Base-by-base conservation (phyloP, 768 basidiomycete species). In the Termitomyces sp. region DNA sequence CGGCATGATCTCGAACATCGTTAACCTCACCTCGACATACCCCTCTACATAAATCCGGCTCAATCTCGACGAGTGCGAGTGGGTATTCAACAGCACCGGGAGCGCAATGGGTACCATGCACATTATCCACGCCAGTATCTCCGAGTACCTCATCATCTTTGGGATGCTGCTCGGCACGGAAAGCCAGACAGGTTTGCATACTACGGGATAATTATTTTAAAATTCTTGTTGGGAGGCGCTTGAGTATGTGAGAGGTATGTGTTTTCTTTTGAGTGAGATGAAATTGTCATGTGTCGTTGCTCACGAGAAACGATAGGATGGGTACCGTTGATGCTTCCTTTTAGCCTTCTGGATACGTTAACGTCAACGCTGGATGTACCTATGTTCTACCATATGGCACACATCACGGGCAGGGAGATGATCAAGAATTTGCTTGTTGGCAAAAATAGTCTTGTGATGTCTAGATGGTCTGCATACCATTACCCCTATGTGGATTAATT, bases 41-140 rank as follows among this genome's bases (percentile, higher is more conserved):
- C 85, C 91, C 0, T 66, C 81, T 47, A 76, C 77, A 32, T 61
- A 76, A 20, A 79, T 86, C 42, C 75, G n/a, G n/a, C n/a, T n/a
- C n/a, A n/a, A n/a, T n/a, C n/a, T n/a, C n/a, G n/a, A n/a, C n/a
- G 73, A 81, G 22, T 76, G 77, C 39, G 95, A 98, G 67, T 98
- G 96, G 96, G 84, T 97, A 26, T 91, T 96, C 74, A 98, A 87
- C 78, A 98, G 98, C 66, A 95, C 96, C 0, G 97, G 95, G 12
- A 96, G 97, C 59, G 95, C 95, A 1, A 98, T 96, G 95, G 95
- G 95, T 43, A 88, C 88, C 34, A 98, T 99, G 96, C 97, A 95
- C 71, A 82, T 98, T 73, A 92, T 98, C 62, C 97, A 98, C 67
- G 93, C 96, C 18, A 89, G 86, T 74, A 88, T 99, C n/a, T n/a